phyloP scores from a whole-genome alignment of 176 grass and related monocot species.

The Eleusine coracana region DNA sequence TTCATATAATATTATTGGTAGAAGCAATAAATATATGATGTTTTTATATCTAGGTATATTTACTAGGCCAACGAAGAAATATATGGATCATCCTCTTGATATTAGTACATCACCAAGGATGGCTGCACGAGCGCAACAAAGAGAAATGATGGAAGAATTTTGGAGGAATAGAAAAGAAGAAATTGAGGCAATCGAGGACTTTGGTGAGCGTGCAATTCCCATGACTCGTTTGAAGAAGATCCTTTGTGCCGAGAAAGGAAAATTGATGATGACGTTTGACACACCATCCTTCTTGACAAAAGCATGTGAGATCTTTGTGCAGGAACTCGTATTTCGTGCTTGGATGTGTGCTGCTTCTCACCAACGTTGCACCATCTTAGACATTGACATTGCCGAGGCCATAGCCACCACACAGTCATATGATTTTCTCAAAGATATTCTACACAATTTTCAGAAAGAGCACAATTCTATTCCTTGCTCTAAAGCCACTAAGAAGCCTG shows the following conservation, averaged over 20 bases:
- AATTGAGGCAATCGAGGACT: neutral
- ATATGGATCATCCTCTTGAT: neutral
- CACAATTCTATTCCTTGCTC: neutral
- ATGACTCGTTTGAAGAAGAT: slow-evolving; percentile 17
- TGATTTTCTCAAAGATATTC: slow-evolving; percentile 1
- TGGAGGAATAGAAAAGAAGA: neutral
- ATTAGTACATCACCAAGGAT: neutral
- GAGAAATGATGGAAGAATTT: neutral
- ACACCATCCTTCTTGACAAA: neutral
- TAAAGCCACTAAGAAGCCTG: neutral
- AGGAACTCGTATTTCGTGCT: slow-evolving; percentile 5
- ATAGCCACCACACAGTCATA: neutral
- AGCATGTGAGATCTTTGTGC: slow-evolving; percentile 32
- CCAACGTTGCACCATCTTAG: neutral
- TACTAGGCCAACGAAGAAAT: neutral
- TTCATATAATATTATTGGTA: neutral
- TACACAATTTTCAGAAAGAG: neutral
- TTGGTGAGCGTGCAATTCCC: slow-evolving; percentile 4
- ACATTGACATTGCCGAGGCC: neutral
- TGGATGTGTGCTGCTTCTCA: slow-evolving; percentile 18
- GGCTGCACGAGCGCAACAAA: rapidly evolving
- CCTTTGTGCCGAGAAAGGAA: neutral
- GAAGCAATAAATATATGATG: neutral
- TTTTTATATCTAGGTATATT: neutral
- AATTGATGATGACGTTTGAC: neutral